A percentile compares a stretch with the other conserved stretches of the same genome.
These are phyloP conservation scores for Erodium moschatum DNA, from an alignment of 441 rosid species.

Conservation along the genomic window DNA sequence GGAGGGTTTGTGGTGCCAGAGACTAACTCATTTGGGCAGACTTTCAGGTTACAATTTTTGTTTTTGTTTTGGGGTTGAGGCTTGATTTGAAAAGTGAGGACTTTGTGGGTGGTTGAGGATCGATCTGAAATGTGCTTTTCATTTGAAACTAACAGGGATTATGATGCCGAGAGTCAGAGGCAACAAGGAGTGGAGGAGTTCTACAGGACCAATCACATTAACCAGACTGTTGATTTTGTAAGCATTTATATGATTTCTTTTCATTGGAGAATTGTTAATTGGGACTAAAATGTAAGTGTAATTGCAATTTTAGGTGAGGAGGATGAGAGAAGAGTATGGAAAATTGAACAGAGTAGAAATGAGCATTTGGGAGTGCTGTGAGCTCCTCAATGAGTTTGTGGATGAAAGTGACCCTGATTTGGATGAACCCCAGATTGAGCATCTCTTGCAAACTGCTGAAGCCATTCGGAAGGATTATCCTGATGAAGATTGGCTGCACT, in stretches of 20 bases:
- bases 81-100: not conserved
- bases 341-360: constrained; percentile 52
- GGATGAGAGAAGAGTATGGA: constrained; percentile 51
- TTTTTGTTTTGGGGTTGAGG: not conserved
- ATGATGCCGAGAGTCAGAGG: not conserved
- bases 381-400: constrained; percentile 55
- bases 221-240: not conserved
- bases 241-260: not conserved
- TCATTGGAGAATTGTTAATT: not conserved
- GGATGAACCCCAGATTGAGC: constrained; percentile 88
- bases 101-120: not conserved
- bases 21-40: not conserved
- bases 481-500: constrained; percentile 72
- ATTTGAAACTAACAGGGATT: not conserved
- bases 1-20: not conserved
- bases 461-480: constrained; percentile 76
- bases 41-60: not conserved
- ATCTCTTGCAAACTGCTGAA: constrained; percentile 75
- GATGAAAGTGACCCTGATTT: constrained; percentile 77
- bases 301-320: constrained; percentile 37
- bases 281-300: not conserved
- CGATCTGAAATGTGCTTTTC: not conserved
- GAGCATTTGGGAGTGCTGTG: constrained; percentile 92
- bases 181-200: not conserved
- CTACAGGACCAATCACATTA: not conserved